Evolutionary conservation across 495 filamentous ascomycete species (phyloP), one percentile per base, ranked within the genome.

Genomic region (Neurospora intermedia): DNA sequence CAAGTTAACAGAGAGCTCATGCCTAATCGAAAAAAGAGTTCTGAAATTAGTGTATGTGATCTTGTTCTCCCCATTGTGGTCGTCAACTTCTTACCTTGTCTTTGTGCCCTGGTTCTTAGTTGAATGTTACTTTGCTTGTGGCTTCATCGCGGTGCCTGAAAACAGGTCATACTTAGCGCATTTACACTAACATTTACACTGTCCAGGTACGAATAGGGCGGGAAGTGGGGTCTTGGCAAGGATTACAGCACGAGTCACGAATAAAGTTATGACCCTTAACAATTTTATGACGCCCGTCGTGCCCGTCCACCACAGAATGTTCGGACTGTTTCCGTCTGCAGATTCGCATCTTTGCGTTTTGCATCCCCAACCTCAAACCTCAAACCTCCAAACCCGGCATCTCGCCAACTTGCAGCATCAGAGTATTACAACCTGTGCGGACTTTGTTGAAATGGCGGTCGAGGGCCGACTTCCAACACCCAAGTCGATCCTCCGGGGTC

Each of bases 401-500:
- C 15, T 66, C 54, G 54, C 54, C 54, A 66, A 66, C 27, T 35
- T 66, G 54, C 54, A 66, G 27, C 54, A 66, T 66, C 27, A 66
- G 27, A 18, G 54, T 66, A 35, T 35, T 27, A 66, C 54, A 15
- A 35, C 54, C 31, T 66, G 18, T 35, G 54, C 54, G 35, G 54
- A 16, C 15, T 18, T 66, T 66, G 13, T 35, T 70, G 66, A 15
- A 41, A 82, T 81, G 78, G 74, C 77, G 38, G 70, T 75, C n/a
- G 75, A 80, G n/a, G 72, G 23, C 80, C 86, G 69, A 40, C 89
- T 89, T 41, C 87, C 91, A 40, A 91, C 93, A 75, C 94, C 94
- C 69, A 86, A 88, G 70, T 95, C 96, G 78, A 89, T 98, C 69
- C 88, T 99, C 42, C 91, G 96, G 76, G 96, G 96, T 71, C 96